phyloP scores from a whole-genome alignment of 495 filamentous ascomycete genomes.

The Glonium stellatum region DNA sequence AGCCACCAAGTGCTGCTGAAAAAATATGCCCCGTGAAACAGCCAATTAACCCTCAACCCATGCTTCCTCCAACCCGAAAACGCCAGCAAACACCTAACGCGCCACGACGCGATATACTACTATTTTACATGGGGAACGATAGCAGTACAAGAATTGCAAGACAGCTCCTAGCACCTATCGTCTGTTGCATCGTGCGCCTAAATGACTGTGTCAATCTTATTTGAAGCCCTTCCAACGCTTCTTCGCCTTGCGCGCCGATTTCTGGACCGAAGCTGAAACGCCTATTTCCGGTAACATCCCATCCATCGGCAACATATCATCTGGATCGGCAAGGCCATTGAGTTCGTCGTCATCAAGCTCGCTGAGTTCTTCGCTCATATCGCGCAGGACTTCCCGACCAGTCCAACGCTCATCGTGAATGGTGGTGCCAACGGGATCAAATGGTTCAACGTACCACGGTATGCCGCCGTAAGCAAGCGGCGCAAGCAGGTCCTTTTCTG shows the following conservation, averaged over 20 bases:
- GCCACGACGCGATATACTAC: background rate
- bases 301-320: constrained; percentile 14
- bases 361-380: constrained; percentile 77
- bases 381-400: constrained; percentile 65
- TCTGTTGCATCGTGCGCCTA: background rate
- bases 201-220: background rate
- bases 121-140: background rate
- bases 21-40: background rate
- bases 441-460: constrained; percentile 81
- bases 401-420: constrained; percentile 71
- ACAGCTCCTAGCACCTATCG: background rate
- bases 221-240: constrained; percentile 20
- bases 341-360: constrained; percentile 85
- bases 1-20: background rate
- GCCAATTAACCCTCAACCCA: background rate
- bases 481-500: constrained; percentile 46
- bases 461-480: constrained; percentile 65
- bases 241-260: constrained; percentile 11
- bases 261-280: constrained; percentile 18
- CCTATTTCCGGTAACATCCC: constrained; percentile 13
- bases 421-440: constrained; percentile 70
- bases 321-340: constrained; percentile 49
- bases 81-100: background rate
- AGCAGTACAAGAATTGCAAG: background rate
- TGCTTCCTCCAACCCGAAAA: background rate